phyloP scores from a whole-genome alignment of 2,329 filamentous ascomycete genomes.

The Xylariaceae sp. region DNA sequence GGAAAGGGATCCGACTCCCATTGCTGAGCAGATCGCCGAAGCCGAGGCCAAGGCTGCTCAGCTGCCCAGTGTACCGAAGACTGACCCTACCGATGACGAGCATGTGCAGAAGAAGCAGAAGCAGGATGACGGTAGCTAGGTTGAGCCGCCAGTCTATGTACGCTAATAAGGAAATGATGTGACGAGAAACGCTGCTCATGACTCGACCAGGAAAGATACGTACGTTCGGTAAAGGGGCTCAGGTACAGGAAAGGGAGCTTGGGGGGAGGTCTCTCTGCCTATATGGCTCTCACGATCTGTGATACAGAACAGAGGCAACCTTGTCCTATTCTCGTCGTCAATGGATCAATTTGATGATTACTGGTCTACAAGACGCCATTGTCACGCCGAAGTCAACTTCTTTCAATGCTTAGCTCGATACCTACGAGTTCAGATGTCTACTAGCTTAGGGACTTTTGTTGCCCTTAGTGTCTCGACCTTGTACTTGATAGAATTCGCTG shows the following conservation, averaged over 20 bases:
- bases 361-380: too few relatives aligned
- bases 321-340: too few relatives aligned
- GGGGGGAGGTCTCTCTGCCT: background rate
- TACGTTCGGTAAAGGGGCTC: background rate
- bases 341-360: too few relatives aligned
- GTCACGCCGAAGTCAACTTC: too few relatives aligned
- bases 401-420: too few relatives aligned
- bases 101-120: constrained; percentile 36
- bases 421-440: too few relatives aligned
- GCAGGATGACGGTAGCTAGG: constrained; percentile 18
- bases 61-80: constrained; percentile 37
- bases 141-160: too few relatives aligned
- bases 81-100: constrained; percentile 32
- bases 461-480: too few relatives aligned
- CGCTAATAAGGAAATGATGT: background rate
- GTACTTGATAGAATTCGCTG: too few relatives aligned
- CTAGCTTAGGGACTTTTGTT: too few relatives aligned
- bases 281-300: background rate
- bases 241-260: background rate
- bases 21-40: constrained; percentile 19
- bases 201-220: background rate
- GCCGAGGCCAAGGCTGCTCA: constrained; percentile 27
- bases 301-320: too few relatives aligned
- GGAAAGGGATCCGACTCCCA: constrained; percentile 10
- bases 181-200: background rate